These are phyloP conservation scores for Vinca major DNA, from an alignment of 305 asterid genomes.

Conservation along the genomic window DNA sequence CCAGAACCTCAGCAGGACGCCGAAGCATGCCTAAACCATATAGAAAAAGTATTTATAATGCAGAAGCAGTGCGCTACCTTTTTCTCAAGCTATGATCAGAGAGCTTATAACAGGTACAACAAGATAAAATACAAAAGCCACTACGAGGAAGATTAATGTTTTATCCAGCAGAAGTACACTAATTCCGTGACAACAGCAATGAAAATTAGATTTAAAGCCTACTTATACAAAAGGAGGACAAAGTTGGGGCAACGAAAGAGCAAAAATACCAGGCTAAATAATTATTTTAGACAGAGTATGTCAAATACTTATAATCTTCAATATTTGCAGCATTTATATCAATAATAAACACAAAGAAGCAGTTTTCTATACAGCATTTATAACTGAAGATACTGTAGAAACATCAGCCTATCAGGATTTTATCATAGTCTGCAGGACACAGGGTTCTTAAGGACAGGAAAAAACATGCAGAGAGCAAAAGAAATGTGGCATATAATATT, in stretches of 20 bases:
- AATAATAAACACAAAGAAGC: neutral
- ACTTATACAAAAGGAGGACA: neutral
- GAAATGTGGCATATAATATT: conserved; percentile 1
- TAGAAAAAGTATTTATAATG: conserved; percentile 18
- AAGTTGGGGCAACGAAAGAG: neutral
- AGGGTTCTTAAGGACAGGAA: neutral
- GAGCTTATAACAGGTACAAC: conserved; percentile 12
- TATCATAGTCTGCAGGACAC: neutral
- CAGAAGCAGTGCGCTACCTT: conserved; percentile 21
- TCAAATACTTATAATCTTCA: neutral
- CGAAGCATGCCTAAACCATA: conserved; percentile 64
- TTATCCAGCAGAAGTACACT: neutral
- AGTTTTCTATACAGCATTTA: conserved; percentile 1
- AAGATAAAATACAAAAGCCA: neutral
- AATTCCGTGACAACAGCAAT: neutral
- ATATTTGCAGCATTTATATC: neutral
- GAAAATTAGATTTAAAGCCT: neutral
- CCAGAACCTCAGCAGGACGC: conserved; percentile 98
- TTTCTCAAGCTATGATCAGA: conserved; percentile 18
- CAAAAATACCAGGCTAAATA: neutral
- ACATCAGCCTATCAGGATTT: neutral
- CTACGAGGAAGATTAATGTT: neutral
- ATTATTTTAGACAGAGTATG: neutral
- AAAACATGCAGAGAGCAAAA: conserved; percentile 10
- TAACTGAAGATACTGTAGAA: neutral